phyloP scores from a whole-genome alignment of 2,329 filamentous ascomycete species.

The Penicillium sp. region DNA sequence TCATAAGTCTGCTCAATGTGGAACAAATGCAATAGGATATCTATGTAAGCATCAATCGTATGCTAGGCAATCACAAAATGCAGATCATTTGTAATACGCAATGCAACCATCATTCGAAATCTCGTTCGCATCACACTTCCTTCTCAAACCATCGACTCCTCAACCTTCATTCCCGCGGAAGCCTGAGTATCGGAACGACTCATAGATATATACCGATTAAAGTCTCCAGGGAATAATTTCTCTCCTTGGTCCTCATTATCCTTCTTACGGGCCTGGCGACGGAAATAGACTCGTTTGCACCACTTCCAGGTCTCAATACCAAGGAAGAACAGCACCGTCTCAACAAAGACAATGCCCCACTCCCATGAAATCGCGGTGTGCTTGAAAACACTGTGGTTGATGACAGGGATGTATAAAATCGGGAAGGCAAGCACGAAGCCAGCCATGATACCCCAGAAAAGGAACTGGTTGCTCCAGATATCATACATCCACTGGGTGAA shows the following conservation, averaged over 20 bases:
- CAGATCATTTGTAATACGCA: too few species aligned
- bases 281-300: constrained; percentile 62
- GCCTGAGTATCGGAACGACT: constrained; percentile 36
- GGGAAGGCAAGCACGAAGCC: constrained; percentile 64
- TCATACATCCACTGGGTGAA: constrained; percentile 70
- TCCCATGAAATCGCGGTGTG: constrained; percentile 70
- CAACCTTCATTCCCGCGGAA: constrained; percentile 30
- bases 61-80: neutral
- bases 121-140: too few species aligned
- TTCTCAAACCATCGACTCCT: constrained; percentile 35
- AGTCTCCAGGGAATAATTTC: constrained; percentile 24
- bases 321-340: constrained; percentile 63
- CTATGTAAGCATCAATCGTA: neutral
- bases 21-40: neutral
- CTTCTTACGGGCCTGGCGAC: constrained; percentile 32
- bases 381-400: constrained; percentile 69
- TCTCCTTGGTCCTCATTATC: constrained; percentile 13
- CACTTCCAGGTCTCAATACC: constrained; percentile 71
- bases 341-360: constrained; percentile 70
- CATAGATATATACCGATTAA: constrained; percentile 40
- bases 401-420: constrained; percentile 68
- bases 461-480: constrained; percentile 73
- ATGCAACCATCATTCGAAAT: too few species aligned
- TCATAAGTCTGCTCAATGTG: neutral
- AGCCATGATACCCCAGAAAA: constrained; percentile 67